Evolutionary conservation across 345 rosid species (phyloP).

Genomic region (Eucalyptus caleyi): DNA sequence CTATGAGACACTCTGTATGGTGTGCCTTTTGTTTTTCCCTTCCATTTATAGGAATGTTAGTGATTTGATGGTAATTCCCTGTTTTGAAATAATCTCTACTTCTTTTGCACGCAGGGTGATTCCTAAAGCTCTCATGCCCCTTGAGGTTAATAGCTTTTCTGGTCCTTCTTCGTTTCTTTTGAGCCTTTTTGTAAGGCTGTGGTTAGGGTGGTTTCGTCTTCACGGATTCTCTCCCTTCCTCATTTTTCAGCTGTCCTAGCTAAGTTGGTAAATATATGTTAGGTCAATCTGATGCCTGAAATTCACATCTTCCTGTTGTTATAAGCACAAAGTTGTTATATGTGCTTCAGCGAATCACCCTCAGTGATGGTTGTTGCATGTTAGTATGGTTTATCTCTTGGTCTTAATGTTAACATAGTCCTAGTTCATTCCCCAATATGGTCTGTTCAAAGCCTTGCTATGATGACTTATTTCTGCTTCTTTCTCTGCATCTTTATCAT

Average conservation of each 20-base stretch:
- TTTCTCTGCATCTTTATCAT: neutral
- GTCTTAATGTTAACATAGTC: neutral
- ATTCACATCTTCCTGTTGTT: neutral
- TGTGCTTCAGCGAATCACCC: neutral
- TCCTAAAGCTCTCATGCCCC: slow-evolving; percentile 89
- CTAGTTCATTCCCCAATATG: neutral
- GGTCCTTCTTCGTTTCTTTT: neutral
- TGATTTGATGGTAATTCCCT: neutral
- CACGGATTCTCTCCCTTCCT: neutral
- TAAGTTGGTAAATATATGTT: neutral
- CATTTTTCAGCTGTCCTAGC: neutral
- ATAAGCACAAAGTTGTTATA: neutral
- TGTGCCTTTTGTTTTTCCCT: neutral
- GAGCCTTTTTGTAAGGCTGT: neutral
- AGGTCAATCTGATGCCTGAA: neutral
- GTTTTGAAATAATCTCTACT: neutral
- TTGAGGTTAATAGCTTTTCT: slow-evolving; percentile 45
- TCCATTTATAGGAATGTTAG: neutral
- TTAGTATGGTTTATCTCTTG: neutral
- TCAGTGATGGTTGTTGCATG: neutral
- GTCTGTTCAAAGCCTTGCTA: neutral
- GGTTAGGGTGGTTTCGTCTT: neutral
- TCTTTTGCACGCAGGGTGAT: slow-evolving; percentile 62
- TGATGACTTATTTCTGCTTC: neutral
- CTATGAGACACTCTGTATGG: neutral